Conservation (phyloP, 768 basidiomycete genomes). For the Piloderma croceum region DNA sequence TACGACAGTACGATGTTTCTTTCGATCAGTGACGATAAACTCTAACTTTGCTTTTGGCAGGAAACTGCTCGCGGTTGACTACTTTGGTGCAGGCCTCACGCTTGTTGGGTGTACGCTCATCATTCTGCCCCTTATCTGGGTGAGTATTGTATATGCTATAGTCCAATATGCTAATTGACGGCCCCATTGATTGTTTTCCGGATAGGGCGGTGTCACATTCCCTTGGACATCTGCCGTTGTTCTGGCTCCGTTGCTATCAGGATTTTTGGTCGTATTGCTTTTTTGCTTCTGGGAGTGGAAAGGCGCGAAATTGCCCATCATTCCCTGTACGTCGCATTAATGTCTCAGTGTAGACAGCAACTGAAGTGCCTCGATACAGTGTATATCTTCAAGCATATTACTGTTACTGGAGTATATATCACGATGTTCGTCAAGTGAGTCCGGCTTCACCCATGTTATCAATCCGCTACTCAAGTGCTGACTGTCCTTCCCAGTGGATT, state of each 20-base stretch:
- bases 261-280: slow-evolving; percentile 44
- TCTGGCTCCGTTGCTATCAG: slow-evolving; percentile 51
- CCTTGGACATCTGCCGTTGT: slow-evolving; percentile 68
- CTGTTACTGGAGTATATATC: slow-evolving; percentile 63
- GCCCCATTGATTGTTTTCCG: background rate
- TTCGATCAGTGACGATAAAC: background rate
- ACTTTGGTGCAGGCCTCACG: slow-evolving; percentile 52
- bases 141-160: slow-evolving; percentile 19
- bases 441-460: too few species aligned
- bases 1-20: slow-evolving; percentile 35
- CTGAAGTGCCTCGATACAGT: slow-evolving; percentile 33
- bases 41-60: slow-evolving; percentile 21
- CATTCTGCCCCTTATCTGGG: slow-evolving; percentile 71
- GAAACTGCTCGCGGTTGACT: slow-evolving; percentile 64
- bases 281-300: slow-evolving; percentile 76
- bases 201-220: slow-evolving; percentile 65
- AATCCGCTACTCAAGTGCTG: too few species aligned
- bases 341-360: background rate
- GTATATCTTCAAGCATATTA: slow-evolving; percentile 64
- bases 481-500: slow-evolving; percentile 37
- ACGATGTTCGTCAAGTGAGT: slow-evolving; percentile 64
- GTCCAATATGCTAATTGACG: background rate
- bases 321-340: slow-evolving; percentile 48
- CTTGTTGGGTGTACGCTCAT: slow-evolving; percentile 57
- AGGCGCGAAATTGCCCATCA: slow-evolving; percentile 61